Conservation (phyloP, 345 rosid genomes). For the Balakata baccata region DNA sequence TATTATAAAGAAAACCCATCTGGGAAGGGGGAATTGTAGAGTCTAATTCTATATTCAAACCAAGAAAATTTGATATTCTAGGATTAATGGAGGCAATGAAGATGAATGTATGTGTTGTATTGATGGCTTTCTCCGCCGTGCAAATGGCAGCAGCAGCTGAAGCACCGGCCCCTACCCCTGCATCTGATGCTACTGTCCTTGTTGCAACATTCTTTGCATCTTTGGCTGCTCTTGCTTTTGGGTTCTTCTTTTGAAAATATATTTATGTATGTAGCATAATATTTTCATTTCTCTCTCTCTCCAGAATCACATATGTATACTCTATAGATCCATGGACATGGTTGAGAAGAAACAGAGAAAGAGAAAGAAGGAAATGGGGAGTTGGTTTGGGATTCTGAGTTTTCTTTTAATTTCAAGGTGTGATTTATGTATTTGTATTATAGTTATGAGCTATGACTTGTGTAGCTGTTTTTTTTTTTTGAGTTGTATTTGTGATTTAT, state of each 20-base stretch:
- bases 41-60: background rate
- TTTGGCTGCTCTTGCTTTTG: conserved; percentile 36
- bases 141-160: conserved; percentile 39
- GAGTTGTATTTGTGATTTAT: conserved; percentile 8
- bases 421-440: background rate
- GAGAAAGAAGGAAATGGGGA: background rate
- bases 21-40: conserved; percentile 1
- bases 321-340: no score
- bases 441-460: background rate
- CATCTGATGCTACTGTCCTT: conserved; percentile 38
- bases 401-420: background rate
- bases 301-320: background rate
- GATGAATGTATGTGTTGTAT: conserved; percentile 27
- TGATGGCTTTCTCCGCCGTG: conserved; percentile 31
- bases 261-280: background rate
- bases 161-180: conserved; percentile 41
- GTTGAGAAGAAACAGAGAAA: background rate
- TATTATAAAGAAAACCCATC: background rate
- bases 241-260: conserved; percentile 26
- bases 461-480: background rate
- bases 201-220: conserved; percentile 40
- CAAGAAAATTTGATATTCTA: no score
- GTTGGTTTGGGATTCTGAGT: no score
- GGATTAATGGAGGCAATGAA: conserved; percentile 38
- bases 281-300: background rate